Evolutionary conservation across 495 filamentous ascomycete species (phyloP).

Genomic region (Bathelium albidoporum): DNA sequence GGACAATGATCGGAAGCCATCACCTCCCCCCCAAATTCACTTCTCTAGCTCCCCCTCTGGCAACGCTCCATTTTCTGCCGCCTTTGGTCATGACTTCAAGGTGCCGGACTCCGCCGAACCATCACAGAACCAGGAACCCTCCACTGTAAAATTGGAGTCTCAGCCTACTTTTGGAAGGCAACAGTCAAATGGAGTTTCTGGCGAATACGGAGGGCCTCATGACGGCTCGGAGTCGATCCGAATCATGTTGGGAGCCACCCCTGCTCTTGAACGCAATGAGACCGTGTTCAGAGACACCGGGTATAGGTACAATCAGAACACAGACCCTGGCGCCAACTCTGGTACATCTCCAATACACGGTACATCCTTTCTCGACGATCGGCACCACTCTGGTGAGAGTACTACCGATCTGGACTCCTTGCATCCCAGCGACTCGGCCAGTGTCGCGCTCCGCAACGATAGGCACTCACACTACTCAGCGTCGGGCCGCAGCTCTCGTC

Average conservation of each 20-base stretch:
- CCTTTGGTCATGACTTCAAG: slow-evolving; percentile 37
- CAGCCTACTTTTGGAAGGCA: background rate
- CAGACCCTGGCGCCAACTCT: slow-evolving; percentile 3
- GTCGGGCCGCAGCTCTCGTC: slow-evolving; percentile 9
- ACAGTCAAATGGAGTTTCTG: slow-evolving; percentile 23
- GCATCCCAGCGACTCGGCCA: slow-evolving; percentile 2
- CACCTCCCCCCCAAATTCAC: slow-evolving; percentile 10
- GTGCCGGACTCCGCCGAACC: slow-evolving; percentile 12
- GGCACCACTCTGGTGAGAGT: background rate
- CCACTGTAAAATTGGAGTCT: slow-evolving; percentile 1
- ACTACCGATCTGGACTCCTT: background rate
- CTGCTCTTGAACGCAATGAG: slow-evolving; percentile 28
- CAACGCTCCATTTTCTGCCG: slow-evolving; percentile 8
- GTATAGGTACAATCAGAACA: slow-evolving; percentile 3
- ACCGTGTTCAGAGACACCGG: slow-evolving; percentile 21
- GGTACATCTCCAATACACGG: background rate
- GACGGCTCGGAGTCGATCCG: slow-evolving; percentile 50
- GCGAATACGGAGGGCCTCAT: background rate
- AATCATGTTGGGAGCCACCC: slow-evolving; percentile 46
- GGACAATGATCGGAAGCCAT: slow-evolving; percentile 34
- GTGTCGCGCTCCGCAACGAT: background rate
- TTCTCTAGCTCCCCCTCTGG: slow-evolving; percentile 6
- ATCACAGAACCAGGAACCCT: slow-evolving; percentile 23
- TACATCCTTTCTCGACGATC: background rate
- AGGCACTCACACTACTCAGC: background rate